These are phyloP conservation scores for Perkinsela sp. DNA, from an alignment of 208 protist genomes.

Conservation along the genomic window DNA sequence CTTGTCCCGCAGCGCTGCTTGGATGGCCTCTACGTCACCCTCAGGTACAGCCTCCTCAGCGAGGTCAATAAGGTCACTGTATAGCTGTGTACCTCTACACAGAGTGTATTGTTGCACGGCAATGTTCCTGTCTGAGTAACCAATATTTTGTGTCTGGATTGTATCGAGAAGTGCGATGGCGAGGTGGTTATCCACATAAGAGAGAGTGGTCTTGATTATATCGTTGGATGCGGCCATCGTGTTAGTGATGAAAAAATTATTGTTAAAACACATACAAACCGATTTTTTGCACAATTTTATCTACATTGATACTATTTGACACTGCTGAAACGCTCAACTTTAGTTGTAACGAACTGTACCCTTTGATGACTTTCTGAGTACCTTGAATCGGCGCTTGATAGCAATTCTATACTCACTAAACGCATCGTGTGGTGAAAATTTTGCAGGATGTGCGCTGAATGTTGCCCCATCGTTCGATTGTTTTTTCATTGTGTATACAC, in stretches of 20 bases:
- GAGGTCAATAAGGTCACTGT: slow-evolving; percentile 1
- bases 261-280: too few relatives aligned
- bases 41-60: neutral
- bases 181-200: neutral
- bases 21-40: neutral
- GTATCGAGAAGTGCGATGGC: neutral
- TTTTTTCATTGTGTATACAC: slow-evolving; percentile 70
- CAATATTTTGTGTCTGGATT: neutral
- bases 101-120: neutral
- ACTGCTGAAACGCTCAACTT: too few relatives aligned
- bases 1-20: neutral
- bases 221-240: neutral
- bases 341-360: too few relatives aligned
- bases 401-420: slow-evolving; percentile 59
- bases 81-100: neutral
- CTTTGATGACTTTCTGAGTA: slow-evolving; percentile 12
- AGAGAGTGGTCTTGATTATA: neutral
- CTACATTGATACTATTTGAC: too few relatives aligned
- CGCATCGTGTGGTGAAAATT: slow-evolving; percentile 72
- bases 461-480: slow-evolving; percentile 52
- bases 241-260: too few relatives aligned
- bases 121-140: neutral
- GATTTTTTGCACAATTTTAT: too few relatives aligned
- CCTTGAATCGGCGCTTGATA: slow-evolving; percentile 69
- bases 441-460: slow-evolving; percentile 56